Base-by-base conservation (phyloP, 2,329 filamentous ascomycete genomes). In the Claviceps monticola region DNA sequence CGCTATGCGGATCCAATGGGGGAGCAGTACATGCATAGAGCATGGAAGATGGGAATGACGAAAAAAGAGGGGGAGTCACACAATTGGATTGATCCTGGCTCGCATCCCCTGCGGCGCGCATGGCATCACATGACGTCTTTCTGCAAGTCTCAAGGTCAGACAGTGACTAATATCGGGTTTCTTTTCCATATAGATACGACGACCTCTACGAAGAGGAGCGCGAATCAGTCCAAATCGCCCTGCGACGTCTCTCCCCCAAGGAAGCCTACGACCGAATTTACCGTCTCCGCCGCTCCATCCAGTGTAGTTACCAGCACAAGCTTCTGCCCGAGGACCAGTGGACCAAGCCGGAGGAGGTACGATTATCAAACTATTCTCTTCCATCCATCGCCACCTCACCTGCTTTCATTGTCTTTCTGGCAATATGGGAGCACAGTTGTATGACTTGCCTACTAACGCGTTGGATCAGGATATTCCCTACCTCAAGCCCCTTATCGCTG, bases 251-350 rank as follows among this genome's bases (percentile, higher is more conserved):
- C 56, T 81, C 86, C 53, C 79, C 88, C 64, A 88, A 94, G 77
- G 88, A 93, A 68, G 79, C 84, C 64, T 97, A 97, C 75, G 93
- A 98, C 76, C 91, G 93, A 69, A 82, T 97, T 69, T 98, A 89
- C 84, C 90, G 93, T 66, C 82, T 98, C 71, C 88, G 93, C 74
- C 84, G 93, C 73, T 91, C 93, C 64, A 83, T 94, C 73, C 93
- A 98, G 74, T 74, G 73, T 69, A 79, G 75, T 62, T 69, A 80
- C 64, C 68, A 74, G 63, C 80, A 83, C 69, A 80, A 82, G 72
- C 71, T 83, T 56, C 74, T 84, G 52, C 78, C 80, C 66, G 77
- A 76, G 71, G 65, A 73, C 37, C 67, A 81, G 65, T 81, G 78
- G 78, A 80, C 75, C 60, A 80, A 76, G 70, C 60, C 71, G 59